A percentile compares a stretch with the other conserved stretches of the same genome.
These are phyloP conservation scores for Alternaria sp. DNA, from an alignment of 2,329 filamentous ascomycete species.

Conservation along the genomic window DNA sequence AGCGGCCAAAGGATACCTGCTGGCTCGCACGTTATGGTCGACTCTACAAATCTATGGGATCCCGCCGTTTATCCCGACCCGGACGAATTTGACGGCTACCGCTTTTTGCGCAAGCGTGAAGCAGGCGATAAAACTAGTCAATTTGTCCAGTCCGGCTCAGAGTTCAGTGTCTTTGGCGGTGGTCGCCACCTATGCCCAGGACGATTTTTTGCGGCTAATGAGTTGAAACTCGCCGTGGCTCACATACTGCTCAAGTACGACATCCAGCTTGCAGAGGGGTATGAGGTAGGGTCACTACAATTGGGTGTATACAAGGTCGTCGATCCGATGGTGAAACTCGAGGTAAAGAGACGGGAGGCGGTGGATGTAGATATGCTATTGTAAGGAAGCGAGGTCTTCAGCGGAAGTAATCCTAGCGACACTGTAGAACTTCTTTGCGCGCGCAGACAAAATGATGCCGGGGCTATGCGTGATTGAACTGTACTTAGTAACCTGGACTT, in stretches of 20 bases:
- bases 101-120: neutral
- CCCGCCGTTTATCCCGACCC: no score
- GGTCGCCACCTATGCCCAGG: no score
- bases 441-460: neutral
- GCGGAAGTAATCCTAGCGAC: neutral
- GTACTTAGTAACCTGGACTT: fast-evolving
- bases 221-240: neutral
- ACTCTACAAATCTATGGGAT: no score
- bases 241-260: neutral
- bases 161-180: neutral
- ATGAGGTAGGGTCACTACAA: neutral
- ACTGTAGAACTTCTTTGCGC: neutral
- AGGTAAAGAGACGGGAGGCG: neutral
- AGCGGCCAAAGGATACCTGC: no score
- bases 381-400: no score
- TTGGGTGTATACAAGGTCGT: neutral
- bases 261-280: neutral
- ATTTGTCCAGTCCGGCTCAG: neutral
- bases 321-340: neutral
- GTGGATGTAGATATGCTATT: neutral
- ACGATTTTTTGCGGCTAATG: neutral
- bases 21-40: no score
- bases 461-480: neutral
- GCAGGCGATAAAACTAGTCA: neutral
- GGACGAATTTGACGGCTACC: neutral